These are phyloP conservation scores for Gnomoniopsis sp. DNA, from an alignment of 2,329 filamentous ascomycete genomes.

Conservation along the genomic window DNA sequence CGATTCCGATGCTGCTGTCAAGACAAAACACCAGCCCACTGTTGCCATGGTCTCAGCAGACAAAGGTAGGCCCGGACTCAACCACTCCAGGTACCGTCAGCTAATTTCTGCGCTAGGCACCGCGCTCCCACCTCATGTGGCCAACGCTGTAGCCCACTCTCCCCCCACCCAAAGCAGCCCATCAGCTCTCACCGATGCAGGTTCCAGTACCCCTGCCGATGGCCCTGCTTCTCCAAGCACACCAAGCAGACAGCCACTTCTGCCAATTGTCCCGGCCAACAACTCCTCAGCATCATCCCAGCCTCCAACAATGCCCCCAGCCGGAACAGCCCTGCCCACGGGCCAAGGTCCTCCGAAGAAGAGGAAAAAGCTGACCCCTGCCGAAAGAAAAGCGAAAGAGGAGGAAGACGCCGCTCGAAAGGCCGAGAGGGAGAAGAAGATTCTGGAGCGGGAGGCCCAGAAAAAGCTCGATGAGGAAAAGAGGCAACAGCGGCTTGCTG, in stretches of 20 bases:
- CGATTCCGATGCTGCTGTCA: slow-evolving; percentile 23
- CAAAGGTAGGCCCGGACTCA: neutral
- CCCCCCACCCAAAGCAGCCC: slow-evolving; percentile 28
- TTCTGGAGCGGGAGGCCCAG: slow-evolving; percentile 29
- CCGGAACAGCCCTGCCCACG: slow-evolving; percentile 18
- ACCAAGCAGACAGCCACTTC: slow-evolving; percentile 23
- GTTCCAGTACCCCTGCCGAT: slow-evolving; percentile 36
- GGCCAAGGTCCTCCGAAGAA: slow-evolving; percentile 39
- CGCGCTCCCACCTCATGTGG: slow-evolving; percentile 20
- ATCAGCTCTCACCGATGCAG: slow-evolving; percentile 38
- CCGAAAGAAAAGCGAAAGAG: slow-evolving; percentile 36
- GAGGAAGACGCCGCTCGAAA: slow-evolving; percentile 27
- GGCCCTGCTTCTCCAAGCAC: slow-evolving; percentile 34
- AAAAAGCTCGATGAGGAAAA: slow-evolving; percentile 38
- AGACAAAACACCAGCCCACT: neutral
- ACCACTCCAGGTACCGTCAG: neutral
- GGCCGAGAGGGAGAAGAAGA: slow-evolving; percentile 28
- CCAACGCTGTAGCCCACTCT: slow-evolving; percentile 19
- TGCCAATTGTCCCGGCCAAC: slow-evolving; percentile 19
- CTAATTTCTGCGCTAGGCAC: neutral
- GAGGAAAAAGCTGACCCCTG: slow-evolving; percentile 39
- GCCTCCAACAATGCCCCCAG: neutral
- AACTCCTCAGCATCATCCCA: neutral
- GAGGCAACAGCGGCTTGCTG: slow-evolving; percentile 28
- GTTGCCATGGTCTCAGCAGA: slow-evolving; percentile 8